These are phyloP conservation scores for Diutina siamensis DNA, from an alignment of 1,139 yeast genomes.

Conservation along the genomic window DNA sequence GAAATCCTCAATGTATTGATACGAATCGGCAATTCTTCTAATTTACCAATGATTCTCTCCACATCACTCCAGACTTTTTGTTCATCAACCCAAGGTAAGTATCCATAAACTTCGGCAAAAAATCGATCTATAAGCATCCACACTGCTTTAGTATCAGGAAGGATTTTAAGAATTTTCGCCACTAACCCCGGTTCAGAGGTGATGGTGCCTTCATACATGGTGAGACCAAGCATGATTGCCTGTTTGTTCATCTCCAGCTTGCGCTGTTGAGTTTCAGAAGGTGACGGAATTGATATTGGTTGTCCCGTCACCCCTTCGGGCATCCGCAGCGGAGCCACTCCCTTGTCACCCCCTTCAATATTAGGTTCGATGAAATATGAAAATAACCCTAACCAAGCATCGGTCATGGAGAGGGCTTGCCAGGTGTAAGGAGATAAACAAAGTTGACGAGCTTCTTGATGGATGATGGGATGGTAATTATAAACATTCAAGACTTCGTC, in stretches of 20 bases:
- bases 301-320: background rate
- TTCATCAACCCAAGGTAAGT: slow-evolving; percentile 42
- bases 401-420: slow-evolving; percentile 37
- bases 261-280: slow-evolving; percentile 13
- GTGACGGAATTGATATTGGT: background rate
- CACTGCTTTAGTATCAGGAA: slow-evolving; percentile 31
- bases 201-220: background rate
- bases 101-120: slow-evolving; percentile 35
- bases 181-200: background rate
- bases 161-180: slow-evolving; percentile 7
- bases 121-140: slow-evolving; percentile 22
- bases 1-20: background rate
- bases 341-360: slow-evolving; percentile 11
- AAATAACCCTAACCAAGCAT: slow-evolving; percentile 28
- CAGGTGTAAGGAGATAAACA: slow-evolving; percentile 41
- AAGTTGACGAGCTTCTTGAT: slow-evolving; percentile 15
- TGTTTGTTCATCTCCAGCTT: slow-evolving; percentile 13
- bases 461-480: slow-evolving; percentile 14
- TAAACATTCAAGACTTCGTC: slow-evolving; percentile 20
- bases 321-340: background rate
- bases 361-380: slow-evolving; percentile 18
- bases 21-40: slow-evolving; percentile 9
- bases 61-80: slow-evolving; percentile 15
- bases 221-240: slow-evolving; percentile 1
- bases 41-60: slow-evolving; percentile 13